A percentile compares a stretch with the other conserved stretches of the same genome.
These are phyloP conservation scores for Amphichorda felina DNA, from an alignment of 2,329 filamentous ascomycete species.

Conservation along the genomic window DNA sequence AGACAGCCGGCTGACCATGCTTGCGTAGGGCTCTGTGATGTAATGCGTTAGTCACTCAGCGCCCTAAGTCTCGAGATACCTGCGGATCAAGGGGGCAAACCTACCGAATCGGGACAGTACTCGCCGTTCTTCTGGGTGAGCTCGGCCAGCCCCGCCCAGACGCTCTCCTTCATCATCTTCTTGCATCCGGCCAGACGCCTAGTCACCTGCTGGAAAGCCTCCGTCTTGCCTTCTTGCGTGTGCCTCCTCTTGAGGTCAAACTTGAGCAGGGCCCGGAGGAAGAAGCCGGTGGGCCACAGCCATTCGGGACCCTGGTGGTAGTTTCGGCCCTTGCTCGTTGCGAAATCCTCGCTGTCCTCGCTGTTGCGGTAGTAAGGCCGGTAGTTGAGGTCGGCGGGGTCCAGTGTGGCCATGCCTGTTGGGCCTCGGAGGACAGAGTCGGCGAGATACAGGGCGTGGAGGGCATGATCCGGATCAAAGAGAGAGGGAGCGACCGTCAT, in stretches of 20 bases:
- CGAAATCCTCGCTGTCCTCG: slow-evolving; percentile 84
- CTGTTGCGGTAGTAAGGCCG: slow-evolving; percentile 90
- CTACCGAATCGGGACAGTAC: slow-evolving; percentile 76
- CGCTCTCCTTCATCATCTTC: slow-evolving; percentile 64
- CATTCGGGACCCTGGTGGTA: slow-evolving; percentile 98
- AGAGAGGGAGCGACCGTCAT: slow-evolving; percentile 89
- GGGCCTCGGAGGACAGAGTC: slow-evolving; percentile 76
- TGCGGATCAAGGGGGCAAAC: slow-evolving; percentile 18
- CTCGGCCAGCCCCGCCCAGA: slow-evolving; percentile 87
- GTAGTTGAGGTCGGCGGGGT: slow-evolving; percentile 87
- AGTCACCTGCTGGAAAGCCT: slow-evolving; percentile 93
- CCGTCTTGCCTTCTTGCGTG: slow-evolving; percentile 53
- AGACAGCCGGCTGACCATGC: slow-evolving; percentile 93
- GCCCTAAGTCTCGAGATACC: background rate
- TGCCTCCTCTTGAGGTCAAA: slow-evolving; percentile 69
- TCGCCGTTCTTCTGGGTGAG: slow-evolving; percentile 83
- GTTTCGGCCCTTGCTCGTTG: slow-evolving; percentile 87
- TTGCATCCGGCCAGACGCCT: slow-evolving; percentile 73
- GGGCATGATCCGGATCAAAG: slow-evolving; percentile 68
- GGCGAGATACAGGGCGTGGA: slow-evolving; percentile 66
- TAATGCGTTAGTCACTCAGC: slow-evolving; percentile 8
- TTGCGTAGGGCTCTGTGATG: slow-evolving; percentile 70
- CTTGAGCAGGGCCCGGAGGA: slow-evolving; percentile 79
- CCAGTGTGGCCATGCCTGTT: slow-evolving; percentile 89
- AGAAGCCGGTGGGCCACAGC: slow-evolving; percentile 96